Evolutionary conservation across 129 eudicot genomes (phyloP), one percentile per base, ranked within the genome.

Genomic region (Centella asiatica): DNA sequence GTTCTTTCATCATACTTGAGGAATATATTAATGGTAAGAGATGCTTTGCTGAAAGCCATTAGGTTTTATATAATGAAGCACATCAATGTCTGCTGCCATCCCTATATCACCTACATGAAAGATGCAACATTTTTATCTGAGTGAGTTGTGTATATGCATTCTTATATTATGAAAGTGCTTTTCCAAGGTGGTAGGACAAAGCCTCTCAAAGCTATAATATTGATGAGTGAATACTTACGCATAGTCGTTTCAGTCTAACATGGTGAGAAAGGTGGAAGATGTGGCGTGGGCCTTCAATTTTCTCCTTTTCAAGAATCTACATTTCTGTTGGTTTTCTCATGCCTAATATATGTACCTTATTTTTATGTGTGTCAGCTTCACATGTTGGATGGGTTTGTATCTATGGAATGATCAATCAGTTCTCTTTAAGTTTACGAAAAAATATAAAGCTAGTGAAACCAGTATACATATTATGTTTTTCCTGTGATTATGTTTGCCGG

Each of bases 1-100:
- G 88, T 72, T 50, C 22, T 61, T 66, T 12, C 24, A 7, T 15
- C 24, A n/a, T 62, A 13, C 44, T 46, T 3, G 2, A 60, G 34
- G 23, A n/a, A 37, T 19, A 15, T 2, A 9, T 45, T 19, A 22
- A 15, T 40, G 15, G 14, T 44, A 15, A 6, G n/a, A 20, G 32
- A 13, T 42, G 24, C 53, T 25, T 23, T 17, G n/a, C 19, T 1
- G 27, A 31, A 18, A 34, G 6, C 48, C 20, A 1, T 22, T 4
- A 0, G 20, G 2, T 17, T 59, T 22, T 39, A 14, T 37, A 5
- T 14, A 5, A 26, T 10, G 37, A 12, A 26, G 24, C 17, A 6
- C 44, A 6, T n/a, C 24, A 15, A n/a, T 22, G 28, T 24, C 52
- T 42, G 40, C 55, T 50, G 23, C 22, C 24, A 18, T 12, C 29